Evolutionary conservation across 306 rosid species (phyloP), one percentile per base, ranked within the genome.

Genomic region (Fragaria nilgerrensis): DNA sequence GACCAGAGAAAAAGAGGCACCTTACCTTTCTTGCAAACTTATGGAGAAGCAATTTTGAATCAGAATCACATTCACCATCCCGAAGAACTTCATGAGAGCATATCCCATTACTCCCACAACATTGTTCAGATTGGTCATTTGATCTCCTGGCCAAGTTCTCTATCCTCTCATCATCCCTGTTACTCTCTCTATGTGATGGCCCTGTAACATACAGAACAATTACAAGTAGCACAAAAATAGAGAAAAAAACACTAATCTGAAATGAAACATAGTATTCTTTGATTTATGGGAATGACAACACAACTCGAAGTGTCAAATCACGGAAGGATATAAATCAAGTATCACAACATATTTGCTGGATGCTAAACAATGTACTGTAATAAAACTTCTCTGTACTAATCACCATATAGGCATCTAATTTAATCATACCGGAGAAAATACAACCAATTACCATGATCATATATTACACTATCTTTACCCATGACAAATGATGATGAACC

Each of bases 11-110:
- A 22, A 3, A 37, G 45, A 43, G 36, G 16, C 1, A 47, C 66
- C 22, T 63, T 86, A 94, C 98, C 97, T 92, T 94, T 85, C 82
- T 85, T 9, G 71, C 56, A 62, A 43, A 83, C 73, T 80, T 86
- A 66, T 72, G 71, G 23, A 80, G 71, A 37, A 73, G 29, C 77
- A 75, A 71, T 81, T 84, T 90, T 75, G 93, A 84, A 88, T 77
- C 78, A 64, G 89, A 87, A 86, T 75, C 69, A 34, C 87, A 72
- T 69, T 73, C 86, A 74, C 96, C 89, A 77, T 95, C 87, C 77
- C 75, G 91, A 58, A 95, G 97, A 82, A 92, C 91, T 78, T 92
- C 97, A 79, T 95, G 92, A 74, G 98, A 92, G 84, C 89, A 92
- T 83, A 94, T 92, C 73, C 98, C 97, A 78, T 90, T 87, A 63